Conservation (phyloP, 305 asterid genomes). For the Fraxinus angustifolia region DNA sequence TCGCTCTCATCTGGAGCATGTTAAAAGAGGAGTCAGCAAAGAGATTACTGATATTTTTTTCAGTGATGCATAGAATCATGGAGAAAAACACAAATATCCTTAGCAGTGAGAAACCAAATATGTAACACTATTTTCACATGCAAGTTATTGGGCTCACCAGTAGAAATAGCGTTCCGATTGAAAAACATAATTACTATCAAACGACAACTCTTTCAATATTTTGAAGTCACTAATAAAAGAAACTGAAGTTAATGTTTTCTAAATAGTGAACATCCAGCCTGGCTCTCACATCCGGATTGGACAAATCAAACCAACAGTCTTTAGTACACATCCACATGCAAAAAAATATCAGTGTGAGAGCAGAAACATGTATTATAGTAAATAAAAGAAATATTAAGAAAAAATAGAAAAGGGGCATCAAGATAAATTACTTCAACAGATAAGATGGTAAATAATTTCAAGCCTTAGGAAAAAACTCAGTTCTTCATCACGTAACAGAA, state of each 20-base stretch:
- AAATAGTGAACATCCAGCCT: constrained; percentile 8
- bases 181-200: background rate
- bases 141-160: constrained; percentile 7
- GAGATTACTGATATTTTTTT: constrained; percentile 13
- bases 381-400: background rate
- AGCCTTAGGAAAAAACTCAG: background rate
- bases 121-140: constrained; percentile 3
- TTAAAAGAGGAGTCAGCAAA: constrained; percentile 14
- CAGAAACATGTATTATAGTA: background rate
- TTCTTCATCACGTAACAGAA: constrained; percentile 11
- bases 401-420: background rate
- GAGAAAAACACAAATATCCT: background rate
- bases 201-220: constrained; percentile 2
- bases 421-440: background rate
- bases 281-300: constrained; percentile 1
- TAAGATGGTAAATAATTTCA: background rate
- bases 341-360: background rate
- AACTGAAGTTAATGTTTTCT: background rate
- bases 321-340: background rate
- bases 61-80: constrained; percentile 10
- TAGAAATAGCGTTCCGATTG: background rate
- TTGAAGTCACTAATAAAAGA: constrained; percentile 1
- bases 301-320: background rate
- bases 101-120: constrained; percentile 10
- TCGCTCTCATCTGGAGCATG: constrained; percentile 88